Evolutionary conservation across 345 rosid species (phyloP).

Genomic region (sweet orange (Citrus sinensis)): DVS_A1.0 CM039162.1:27647001-27647500

Average conservation of each 20-base stretch:
- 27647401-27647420: slow-evolving; percentile 6
- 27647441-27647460: neutral
- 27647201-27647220: slow-evolving; percentile 35
- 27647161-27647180: slow-evolving; percentile 25
- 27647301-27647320: slow-evolving; percentile 46
- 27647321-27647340: slow-evolving; percentile 34
- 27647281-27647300: slow-evolving; percentile 19
- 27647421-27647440: slow-evolving; percentile 7
- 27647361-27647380: slow-evolving; percentile 12
- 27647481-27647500: slow-evolving; percentile 20
- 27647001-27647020: slow-evolving; percentile 7
- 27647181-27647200: slow-evolving; percentile 25
- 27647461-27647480: slow-evolving; percentile 17
- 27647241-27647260: neutral
- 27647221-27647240: slow-evolving; percentile 10
- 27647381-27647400: slow-evolving; percentile 16
- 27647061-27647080: slow-evolving; percentile 41
- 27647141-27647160: slow-evolving; percentile 2
- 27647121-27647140: neutral
- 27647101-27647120: slow-evolving; percentile 48
- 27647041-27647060: slow-evolving; percentile 30
- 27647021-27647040: slow-evolving; percentile 13
- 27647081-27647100: slow-evolving; percentile 28
- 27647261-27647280: neutral
- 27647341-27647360: slow-evolving; percentile 40